phyloP scores from a whole-genome alignment of 768 basidiomycete species.

The Lentinula boryana region DNA sequence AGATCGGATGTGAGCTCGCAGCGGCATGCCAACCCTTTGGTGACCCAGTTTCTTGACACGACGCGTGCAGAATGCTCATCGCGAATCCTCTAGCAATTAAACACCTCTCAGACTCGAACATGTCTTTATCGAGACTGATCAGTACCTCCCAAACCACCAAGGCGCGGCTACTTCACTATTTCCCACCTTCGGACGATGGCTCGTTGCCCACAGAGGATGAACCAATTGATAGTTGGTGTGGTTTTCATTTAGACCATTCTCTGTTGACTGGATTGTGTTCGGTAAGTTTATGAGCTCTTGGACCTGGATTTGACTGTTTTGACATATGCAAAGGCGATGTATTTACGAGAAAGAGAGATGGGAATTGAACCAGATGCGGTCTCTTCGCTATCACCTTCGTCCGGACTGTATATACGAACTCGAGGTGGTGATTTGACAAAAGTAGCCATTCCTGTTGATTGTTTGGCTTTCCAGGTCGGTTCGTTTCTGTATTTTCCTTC shows the following conservation, averaged over 20 bases:
- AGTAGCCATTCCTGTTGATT: conserved; percentile 79
- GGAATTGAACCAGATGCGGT: conserved; percentile 40
- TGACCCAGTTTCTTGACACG: conserved; percentile 20
- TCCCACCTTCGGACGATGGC: conserved; percentile 53
- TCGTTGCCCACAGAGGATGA: conserved; percentile 42
- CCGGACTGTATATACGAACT: conserved; percentile 90
- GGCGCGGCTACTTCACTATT: conserved; percentile 95
- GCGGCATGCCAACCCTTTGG: conserved; percentile 90
- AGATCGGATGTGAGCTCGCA: conserved; percentile 78
- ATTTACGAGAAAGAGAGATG: conserved; percentile 45
- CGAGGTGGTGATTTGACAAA: conserved; percentile 74
- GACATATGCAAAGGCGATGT: conserved; percentile 62
- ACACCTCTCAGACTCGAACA: conserved; percentile 56
- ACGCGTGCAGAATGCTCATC: neutral
- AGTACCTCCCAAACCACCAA: conserved; percentile 77
- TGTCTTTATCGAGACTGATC: conserved; percentile 72
- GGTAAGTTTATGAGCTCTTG: conserved; percentile 31
- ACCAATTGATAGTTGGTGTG: conserved; percentile 86
- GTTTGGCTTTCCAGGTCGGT: conserved; percentile 68
- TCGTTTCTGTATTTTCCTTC: neutral
- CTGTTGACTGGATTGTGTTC: conserved; percentile 90
- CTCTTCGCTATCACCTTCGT: conserved; percentile 62
- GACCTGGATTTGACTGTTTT: neutral
- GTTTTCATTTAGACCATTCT: conserved; percentile 91
- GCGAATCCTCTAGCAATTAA: conserved; percentile 44